Evolutionary conservation across 2,329 filamentous ascomycete genomes (phyloP), one percentile per base, ranked within the genome.

Genomic region (Neopestalotiopsis rosae): DNA sequence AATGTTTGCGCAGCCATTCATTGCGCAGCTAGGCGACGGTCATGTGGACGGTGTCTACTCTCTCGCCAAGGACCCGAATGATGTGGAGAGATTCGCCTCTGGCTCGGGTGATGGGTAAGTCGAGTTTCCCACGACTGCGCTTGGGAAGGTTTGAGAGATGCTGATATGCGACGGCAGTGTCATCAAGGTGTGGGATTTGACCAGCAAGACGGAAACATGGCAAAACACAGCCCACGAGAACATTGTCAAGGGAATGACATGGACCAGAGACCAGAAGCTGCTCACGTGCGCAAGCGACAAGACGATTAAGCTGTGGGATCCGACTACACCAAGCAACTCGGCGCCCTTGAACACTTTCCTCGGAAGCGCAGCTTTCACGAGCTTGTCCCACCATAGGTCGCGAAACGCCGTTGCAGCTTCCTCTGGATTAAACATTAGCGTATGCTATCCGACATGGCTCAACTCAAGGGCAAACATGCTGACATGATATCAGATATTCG

Each of bases 11-110:
- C 87, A 91, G 66, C 93, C 93, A 71, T 79, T 81, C 77, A 83
- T 99, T 59, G 93, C 88, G 0, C 94, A 98, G 79, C 89, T 99
- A 30, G 95, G 95, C 67, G 87, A 89, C 40, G 95, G 96, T 24
- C 96, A 99, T 81, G 93, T 98, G 68, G 96, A 99, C 77, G 96
- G 96, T 71, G 90, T 93, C 10, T 96, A 95, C 80, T 89, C 89
- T 45, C 89, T 96, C 79, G 91, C 92, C 69, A 94, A 94, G 79
- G 94, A 96, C 74, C 92, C 92, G 6, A 90, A 89, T 73, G 91
- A 90, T 7, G 82, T 95, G 32, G 88, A 94, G 74, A 86, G 91
- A 68, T 89, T 95, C 74, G 94, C 94, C 6, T 95, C 92, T 76
- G 94, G 93, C 58, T 94, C 92, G 73, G 95, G 95, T 72, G 96